phyloP scores from a whole-genome alignment of 73 alveolate species.

The Uronychia binucleata region DNA sequence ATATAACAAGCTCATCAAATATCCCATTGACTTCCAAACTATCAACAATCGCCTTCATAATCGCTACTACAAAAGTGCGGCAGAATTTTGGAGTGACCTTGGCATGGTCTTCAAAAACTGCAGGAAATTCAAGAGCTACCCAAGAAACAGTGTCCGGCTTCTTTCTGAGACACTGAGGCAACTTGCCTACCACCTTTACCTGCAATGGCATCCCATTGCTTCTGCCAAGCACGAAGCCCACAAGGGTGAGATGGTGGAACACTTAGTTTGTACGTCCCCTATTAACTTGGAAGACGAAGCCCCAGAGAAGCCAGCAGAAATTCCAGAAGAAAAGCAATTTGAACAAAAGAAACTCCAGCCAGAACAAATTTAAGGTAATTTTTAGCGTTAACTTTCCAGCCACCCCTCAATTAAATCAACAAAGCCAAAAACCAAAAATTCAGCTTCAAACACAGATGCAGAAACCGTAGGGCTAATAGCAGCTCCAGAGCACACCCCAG shows the following conservation, averaged over 20 bases:
- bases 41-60: conserved; percentile 74
- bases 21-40: conserved; percentile 81
- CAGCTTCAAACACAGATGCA: no score
- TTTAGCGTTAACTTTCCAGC: no score
- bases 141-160: conserved; percentile 56
- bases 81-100: conserved; percentile 81
- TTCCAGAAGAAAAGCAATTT: no score
- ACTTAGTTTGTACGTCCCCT: no score
- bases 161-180: conserved; percentile 78
- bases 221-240: background rate
- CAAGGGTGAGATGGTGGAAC: background rate
- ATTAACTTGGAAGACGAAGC: no score
- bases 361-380: no score
- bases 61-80: conserved; percentile 62
- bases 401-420: no score
- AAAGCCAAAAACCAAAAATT: no score
- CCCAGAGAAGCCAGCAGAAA: no score
- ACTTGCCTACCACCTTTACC: conserved; percentile 64
- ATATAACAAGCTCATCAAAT: conserved; percentile 61
- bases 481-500: no score
- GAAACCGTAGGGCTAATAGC: no score
- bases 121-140: conserved; percentile 56
- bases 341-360: no score
- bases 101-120: conserved; percentile 87
- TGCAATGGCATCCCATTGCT: conserved; percentile 49